Conservation (phyloP, 1,284 basidiomycete species). For the Exsudoporus floridanus region DNA sequence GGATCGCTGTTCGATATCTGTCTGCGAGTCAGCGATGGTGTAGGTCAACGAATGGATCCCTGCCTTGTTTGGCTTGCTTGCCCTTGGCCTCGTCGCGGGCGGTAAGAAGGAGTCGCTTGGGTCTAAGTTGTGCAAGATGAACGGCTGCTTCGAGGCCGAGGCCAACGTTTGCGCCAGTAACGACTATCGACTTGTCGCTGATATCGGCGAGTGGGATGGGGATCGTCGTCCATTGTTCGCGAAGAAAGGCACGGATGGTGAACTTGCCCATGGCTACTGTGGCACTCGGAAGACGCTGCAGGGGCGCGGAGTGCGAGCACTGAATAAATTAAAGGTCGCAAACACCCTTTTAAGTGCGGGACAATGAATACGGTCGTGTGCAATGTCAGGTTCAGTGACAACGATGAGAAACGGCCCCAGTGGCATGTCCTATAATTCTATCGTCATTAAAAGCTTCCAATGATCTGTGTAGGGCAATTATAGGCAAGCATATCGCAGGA, state of each 20-base stretch:
- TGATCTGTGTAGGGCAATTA: background rate
- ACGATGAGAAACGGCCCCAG: background rate
- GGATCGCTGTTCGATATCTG: constrained; percentile 24
- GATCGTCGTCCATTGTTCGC: constrained; percentile 27
- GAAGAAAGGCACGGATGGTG: constrained; percentile 15
- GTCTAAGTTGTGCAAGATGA: constrained; percentile 29
- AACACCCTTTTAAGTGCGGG: background rate
- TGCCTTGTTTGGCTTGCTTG: constrained; percentile 22
- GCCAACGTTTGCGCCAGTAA: constrained; percentile 37
- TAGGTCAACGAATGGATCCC: background rate
- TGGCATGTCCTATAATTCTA: background rate
- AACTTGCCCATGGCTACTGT: constrained; percentile 24
- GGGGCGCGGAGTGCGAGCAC: background rate
- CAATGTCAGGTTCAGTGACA: background rate
- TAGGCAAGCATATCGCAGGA: background rate
- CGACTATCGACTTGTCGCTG: constrained; percentile 30
- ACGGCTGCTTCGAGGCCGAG: constrained; percentile 36
- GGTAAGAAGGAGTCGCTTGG: constrained; percentile 31
- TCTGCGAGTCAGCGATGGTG: background rate
- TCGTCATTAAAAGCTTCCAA: constrained; percentile 1
- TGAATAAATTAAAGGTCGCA: background rate
- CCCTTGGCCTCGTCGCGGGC: constrained; percentile 29
- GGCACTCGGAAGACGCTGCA: background rate
- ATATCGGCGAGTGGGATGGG: constrained; percentile 29
- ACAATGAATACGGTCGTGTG: background rate